Evolutionary conservation across 805 yeast species (phyloP), one percentile per base, ranked within the genome.

Genomic region (Metschnikowia similis): DNA sequence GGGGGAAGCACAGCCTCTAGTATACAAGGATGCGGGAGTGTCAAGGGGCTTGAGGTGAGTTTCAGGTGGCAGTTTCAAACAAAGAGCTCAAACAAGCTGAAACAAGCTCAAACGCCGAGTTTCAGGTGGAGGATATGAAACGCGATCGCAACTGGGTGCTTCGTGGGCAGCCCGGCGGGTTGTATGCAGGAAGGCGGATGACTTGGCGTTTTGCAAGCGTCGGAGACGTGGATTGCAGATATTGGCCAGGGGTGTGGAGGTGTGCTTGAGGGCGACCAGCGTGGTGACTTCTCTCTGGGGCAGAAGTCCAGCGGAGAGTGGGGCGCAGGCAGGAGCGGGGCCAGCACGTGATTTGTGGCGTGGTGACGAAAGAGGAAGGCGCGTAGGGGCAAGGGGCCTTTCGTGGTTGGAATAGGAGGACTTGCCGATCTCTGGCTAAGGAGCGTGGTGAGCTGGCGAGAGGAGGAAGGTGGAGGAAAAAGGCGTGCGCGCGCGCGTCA

Each of bases 401-500:
- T 1, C 3, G 21, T 21, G 21, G 21, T 21, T 21, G 21, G 28
- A 29, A 28, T n/a, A 2, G 6, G 28, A 38, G 13, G 31, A 16
- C 41, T 28, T 38, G 13, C 30, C 42, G 39, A 34, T 28, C 42
- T 9, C n/a, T 14, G 21, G 32, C 16, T 14, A n/a, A 14, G 26
- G 41, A 38, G 17, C 17, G 31, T 14, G 41, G 28, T 37, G 41
- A 36, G 39, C 26, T 36, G 39, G 39, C 41, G 41, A 30, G 44
- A 41, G 36, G 45, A 30, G 42, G 42, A 34, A 29, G 34, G 30
- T 31, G 35, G 44, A 13, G n/a, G 27, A 16, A 41, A 41, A 41
- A 32, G 29, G 17, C n/a, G 13, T 28, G 36, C 45, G 45, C 21
- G 45, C 45, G 45, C 45, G 29, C 17, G 16, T n/a, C 30, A 21